Base-by-base conservation (phyloP, 2,329 filamentous ascomycete genomes). In the Cladosporium sp. region DNA sequence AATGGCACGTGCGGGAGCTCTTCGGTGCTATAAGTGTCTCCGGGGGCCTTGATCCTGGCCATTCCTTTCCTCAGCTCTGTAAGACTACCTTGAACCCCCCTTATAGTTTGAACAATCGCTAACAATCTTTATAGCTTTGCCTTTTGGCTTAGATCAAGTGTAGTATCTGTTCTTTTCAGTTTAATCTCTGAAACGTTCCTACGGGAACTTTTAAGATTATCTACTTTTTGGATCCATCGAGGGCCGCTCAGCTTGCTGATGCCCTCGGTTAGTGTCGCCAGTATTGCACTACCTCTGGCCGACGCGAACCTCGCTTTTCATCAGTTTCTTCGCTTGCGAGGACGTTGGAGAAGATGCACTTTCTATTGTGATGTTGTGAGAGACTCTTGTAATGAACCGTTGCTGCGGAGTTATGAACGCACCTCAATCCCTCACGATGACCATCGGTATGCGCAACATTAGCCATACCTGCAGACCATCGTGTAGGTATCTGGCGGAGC, bases 81-180 rank as follows among this genome's bases (percentile, higher is more conserved):
- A 24, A 24, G 24, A 24, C 24, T 24, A 24, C 24, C 24, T 2
- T 24, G 24, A 24, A 24, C 24, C 24, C 24, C 24, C 24, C 24
- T 24, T 2, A 1, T 24, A 24, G 24, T 24, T 54, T 10, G 6
- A 10, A 14, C 30, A 30, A 15, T n/a, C 8, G 52, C 52, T 55
- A 55, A 55, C 28, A 55, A 21, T 6, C 14, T 4, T 30, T 28
- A 2, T 11, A 30, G 4, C 24, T 57, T 63, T 63, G 59, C 59
- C 59, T 34, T 61, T 61, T 61, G 59, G 59, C 59, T 61, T 61
- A 61, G 59, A 61, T 61, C 59, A 61, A 54, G 59, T 63, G 59
- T 63, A 63, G 59, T 63, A 63, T 63, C 59, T 63, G 59, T 63
- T 63, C 59, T 63, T 63, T 63, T 63, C 59, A 63, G 59, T 63